Base-by-base conservation (phyloP, 257 asterid genomes). In the Capsicum baccatum region DNA sequence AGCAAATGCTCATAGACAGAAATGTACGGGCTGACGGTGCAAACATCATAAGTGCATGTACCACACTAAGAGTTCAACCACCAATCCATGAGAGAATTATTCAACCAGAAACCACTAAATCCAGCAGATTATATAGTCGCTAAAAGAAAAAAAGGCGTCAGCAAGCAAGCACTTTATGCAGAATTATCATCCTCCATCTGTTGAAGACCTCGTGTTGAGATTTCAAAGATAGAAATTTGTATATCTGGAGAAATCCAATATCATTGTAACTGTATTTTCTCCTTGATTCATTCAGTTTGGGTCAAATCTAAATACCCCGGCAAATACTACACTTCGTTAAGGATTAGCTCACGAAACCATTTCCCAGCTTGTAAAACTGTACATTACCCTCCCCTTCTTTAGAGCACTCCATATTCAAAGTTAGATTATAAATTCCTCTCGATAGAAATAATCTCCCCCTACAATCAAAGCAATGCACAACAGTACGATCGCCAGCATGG, bases 341-440 rank as follows among this genome's bases (percentile, higher is more conserved):
- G 79, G 13, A 44, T 70, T 44, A 70, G 57, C 79, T 70, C 79
- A 42, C 11, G 37, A 70, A 70, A 70, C 79, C 56, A 70, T 70
- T 70, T 44, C 35, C 44, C 17, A 70, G 9, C 79, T 70, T 8
- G 56, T 70, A 42, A 39, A 17, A 10, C 3, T 44, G 33, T 71
- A 47, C 79, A 71, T 44, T 44, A 7, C 37, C 17, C 56, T n/a
- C 9, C 21, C 35, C 79, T 17, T 6, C 79, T 17, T 9, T 71
- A 47, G 5, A 44, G 9, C 3, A 71, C 37, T 9, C 57, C 56
- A 70, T 42, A 70, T n/a, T 12, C 17, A 44, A 21, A 9, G 79
- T 71, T n/a, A 1, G 33, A 70, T n/a, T 3, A 71, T 0, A 6
- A 71, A 44, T 44, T 71, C 37, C 57, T 26, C 6, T 3, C 5